Evolutionary conservation across 1,284 basidiomycete genomes (phyloP).

Genomic region (Xerocomus amazonicus): DNA sequence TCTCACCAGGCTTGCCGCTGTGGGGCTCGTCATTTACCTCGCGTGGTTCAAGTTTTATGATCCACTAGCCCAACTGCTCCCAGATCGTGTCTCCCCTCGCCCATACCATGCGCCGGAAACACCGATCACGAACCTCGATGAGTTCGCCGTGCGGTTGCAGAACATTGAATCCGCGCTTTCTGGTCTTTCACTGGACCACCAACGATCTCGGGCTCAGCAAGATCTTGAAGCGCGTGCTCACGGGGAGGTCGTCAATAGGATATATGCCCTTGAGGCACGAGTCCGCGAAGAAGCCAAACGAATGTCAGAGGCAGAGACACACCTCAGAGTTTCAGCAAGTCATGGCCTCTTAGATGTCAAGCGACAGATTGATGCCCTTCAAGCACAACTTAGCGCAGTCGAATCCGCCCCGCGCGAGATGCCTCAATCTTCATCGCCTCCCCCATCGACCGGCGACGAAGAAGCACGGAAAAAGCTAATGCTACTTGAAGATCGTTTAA

Average conservation of each 20-base stretch:
- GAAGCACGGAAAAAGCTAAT: constrained; percentile 55
- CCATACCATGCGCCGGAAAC: constrained; percentile 48
- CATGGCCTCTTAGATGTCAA: constrained; percentile 48
- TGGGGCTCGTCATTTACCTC: constrained; percentile 41
- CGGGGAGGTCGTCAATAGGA: constrained; percentile 47
- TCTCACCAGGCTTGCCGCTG: constrained; percentile 36
- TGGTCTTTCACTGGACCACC: constrained; percentile 50
- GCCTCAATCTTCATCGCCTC: constrained; percentile 9
- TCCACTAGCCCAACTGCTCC: constrained; percentile 28
- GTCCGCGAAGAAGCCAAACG: constrained; percentile 52
- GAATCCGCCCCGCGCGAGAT: constrained; percentile 40
- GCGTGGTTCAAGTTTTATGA: constrained; percentile 42
- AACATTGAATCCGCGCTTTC: constrained; percentile 62
- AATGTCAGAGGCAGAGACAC: constrained; percentile 51
- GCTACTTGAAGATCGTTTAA: constrained; percentile 59
- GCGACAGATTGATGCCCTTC: constrained; percentile 53
- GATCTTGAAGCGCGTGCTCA: constrained; percentile 49
- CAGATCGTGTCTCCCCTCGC: constrained; percentile 22
- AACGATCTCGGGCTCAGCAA: constrained; percentile 46
- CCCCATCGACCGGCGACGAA: constrained; percentile 40
- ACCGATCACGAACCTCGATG: constrained; percentile 66
- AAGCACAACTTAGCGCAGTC: constrained; percentile 44
- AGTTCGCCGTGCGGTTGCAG: constrained; percentile 63
- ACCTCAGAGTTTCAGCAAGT: constrained; percentile 43
- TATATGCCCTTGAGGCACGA: constrained; percentile 55